Evolutionary conservation across 1,284 basidiomycete genomes (phyloP).

Genomic region (Ustilago vetiveriae): DNA sequence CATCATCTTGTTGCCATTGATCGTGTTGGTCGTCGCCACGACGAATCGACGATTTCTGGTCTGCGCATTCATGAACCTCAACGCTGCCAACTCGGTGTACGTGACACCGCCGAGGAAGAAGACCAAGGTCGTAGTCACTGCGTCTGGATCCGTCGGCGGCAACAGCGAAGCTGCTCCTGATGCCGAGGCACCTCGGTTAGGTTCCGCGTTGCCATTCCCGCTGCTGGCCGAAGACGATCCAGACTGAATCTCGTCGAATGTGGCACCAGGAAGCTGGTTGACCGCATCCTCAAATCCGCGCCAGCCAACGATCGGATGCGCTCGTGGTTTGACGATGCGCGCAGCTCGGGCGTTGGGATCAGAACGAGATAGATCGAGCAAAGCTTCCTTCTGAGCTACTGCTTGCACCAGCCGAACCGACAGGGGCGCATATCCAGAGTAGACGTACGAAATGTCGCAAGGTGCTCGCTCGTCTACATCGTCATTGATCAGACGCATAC

Average conservation of each 20-base stretch:
- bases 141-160: constrained; percentile 46
- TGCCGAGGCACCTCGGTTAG: not conserved
- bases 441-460: constrained; percentile 92
- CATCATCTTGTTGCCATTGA: constrained; percentile 53
- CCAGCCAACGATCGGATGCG: constrained; percentile 92
- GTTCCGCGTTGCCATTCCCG: not conserved
- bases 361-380: constrained; percentile 69
- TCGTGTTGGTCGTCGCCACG: constrained; percentile 57
- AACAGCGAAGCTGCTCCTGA: not conserved
- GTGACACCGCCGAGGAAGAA: constrained; percentile 99
- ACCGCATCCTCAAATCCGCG: constrained; percentile 93
- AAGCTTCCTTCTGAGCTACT: constrained; percentile 85
- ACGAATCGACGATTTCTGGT: constrained; percentile 57
- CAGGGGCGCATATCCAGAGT: constrained; percentile 95
- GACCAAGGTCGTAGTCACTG: constrained; percentile 82
- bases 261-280: constrained; percentile 81
- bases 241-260: constrained; percentile 79
- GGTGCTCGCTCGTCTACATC: constrained; percentile 78
- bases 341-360: not conserved
- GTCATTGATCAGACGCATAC: constrained; percentile 89
- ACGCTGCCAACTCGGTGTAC: constrained; percentile 92
- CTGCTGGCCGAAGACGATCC: not conserved
- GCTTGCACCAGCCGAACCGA: constrained; percentile 91
- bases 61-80: constrained; percentile 83
- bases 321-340: constrained; percentile 62